These are phyloP conservation scores for Fusarium decemcellulare DNA, from an alignment of 2,329 filamentous ascomycete species.

Conservation along the genomic window DNA sequence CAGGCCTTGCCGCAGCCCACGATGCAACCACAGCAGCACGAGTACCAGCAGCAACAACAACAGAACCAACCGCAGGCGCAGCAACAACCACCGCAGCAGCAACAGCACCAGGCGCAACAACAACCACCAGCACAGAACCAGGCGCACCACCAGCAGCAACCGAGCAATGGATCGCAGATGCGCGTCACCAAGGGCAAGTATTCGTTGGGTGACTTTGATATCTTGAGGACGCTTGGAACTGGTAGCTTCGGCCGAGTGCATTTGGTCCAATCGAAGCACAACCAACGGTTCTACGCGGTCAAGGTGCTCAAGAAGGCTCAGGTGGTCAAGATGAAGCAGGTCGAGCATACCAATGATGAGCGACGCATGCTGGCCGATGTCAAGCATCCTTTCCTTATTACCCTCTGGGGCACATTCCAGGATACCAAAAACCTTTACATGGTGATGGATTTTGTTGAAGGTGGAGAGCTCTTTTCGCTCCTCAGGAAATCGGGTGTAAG, in stretches of 20 bases:
- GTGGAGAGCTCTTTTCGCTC: constrained; percentile 96
- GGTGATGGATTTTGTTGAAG: constrained; percentile 99
- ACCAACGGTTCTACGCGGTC: constrained; percentile 97
- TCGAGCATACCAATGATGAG: constrained; percentile 99
- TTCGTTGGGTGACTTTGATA: constrained; percentile 89
- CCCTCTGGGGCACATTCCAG: constrained; percentile 98
- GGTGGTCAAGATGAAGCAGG: constrained; percentile 99
- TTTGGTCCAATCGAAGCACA: constrained; percentile 97
- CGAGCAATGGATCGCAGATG: constrained; percentile 54
- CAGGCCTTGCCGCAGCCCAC: constrained; percentile 47
- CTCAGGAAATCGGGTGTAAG: constrained; percentile 91
- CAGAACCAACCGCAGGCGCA: constrained; percentile 48
- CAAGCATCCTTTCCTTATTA: constrained; percentile 98
- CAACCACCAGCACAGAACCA: constrained; percentile 42
- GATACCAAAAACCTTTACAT: constrained; percentile 97
- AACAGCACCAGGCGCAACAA: constrained; percentile 47
- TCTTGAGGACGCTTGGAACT: constrained; percentile 93
- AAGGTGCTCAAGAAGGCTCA: constrained; percentile 99
- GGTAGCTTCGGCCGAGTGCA: constrained; percentile 98
- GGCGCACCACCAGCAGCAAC: constrained; percentile 51
- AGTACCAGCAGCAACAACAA: constrained; percentile 49
- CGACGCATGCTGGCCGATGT: constrained; percentile 95
- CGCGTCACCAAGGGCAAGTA: constrained; percentile 97
- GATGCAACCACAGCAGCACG: constrained; percentile 49
- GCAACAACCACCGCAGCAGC: constrained; percentile 48